Percentiles rank a stretch among this genome's conserved stretches.
Conservation (phyloP, 2,329 filamentous ascomycete species). For the Bipolaris sorokiniana region DNA sequence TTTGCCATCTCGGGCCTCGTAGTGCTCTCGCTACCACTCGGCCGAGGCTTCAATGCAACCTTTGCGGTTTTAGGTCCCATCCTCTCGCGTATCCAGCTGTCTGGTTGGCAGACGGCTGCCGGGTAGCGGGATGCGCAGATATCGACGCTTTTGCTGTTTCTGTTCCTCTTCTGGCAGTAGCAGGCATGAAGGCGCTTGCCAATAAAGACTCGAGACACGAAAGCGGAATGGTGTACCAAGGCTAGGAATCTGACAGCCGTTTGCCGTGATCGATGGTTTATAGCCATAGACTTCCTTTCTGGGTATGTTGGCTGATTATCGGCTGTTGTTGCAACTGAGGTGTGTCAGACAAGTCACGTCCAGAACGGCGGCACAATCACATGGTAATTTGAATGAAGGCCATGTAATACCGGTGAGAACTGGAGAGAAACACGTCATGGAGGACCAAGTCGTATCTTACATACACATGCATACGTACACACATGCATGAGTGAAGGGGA, state of each 20-base stretch:
- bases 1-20: background rate
- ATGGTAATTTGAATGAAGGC: background rate
- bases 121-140: conserved; percentile 8
- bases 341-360: background rate
- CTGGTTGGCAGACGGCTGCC: conserved; percentile 5
- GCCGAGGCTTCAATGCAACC: background rate
- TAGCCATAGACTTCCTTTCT: conserved; percentile 2
- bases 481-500: background rate
- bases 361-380: background rate
- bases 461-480: no score
- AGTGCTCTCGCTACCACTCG: background rate
- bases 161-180: conserved; percentile 9
- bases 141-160: conserved; percentile 1
- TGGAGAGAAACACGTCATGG: no score
- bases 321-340: background rate
- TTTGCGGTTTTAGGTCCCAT: background rate
- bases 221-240: background rate
- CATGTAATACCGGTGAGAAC: no score
- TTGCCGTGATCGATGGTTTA: conserved; percentile 7
- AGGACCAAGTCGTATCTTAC: background rate
- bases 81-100: background rate
- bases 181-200: background rate
- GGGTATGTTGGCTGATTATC: background rate
- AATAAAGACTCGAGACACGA: background rate
- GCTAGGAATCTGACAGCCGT: conserved; percentile 10